Evolutionary conservation across 805 yeast genomes (phyloP).

Genomic region (Grigorovia transvaalensis): DNA sequence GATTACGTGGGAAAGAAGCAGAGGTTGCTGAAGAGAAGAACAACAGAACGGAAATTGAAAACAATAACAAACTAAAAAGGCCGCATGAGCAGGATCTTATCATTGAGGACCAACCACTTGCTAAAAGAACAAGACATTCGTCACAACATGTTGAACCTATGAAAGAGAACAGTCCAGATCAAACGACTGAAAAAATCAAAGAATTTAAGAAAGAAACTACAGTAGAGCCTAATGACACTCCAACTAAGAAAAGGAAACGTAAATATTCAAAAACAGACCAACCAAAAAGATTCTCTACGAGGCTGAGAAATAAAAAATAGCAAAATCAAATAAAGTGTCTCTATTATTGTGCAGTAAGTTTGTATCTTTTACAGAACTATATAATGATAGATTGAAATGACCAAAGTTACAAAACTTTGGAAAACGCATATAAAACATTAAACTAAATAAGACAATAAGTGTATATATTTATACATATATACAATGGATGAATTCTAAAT

Average conservation of each 20-base stretch:
- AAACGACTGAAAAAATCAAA: conserved; percentile 4
- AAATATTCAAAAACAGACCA: background rate
- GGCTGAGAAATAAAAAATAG: conserved; percentile 15
- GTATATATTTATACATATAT: background rate
- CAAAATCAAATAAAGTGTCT: too few species aligned
- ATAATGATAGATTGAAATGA: background rate
- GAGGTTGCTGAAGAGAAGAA: background rate
- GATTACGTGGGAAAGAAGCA: conserved; percentile 1
- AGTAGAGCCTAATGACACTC: background rate
- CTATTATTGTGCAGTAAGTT: background rate
- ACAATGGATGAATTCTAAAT: background rate
- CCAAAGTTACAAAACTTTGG: background rate
- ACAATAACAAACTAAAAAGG: background rate
- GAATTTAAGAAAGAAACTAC: conserved; percentile 4
- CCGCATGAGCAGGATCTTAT: background rate
- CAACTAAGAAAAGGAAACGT: conserved; percentile 1
- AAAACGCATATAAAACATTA: background rate
- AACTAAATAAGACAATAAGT: too few species aligned
- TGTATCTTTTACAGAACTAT: background rate
- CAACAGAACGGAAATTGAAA: background rate
- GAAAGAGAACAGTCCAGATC: background rate
- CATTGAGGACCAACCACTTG: conserved; percentile 9
- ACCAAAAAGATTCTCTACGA: conserved; percentile 21
- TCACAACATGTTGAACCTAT: conserved; percentile 3
- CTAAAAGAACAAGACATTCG: conserved; percentile 20